A percentile compares a stretch with the other conserved stretches of the same genome.
Evolutionary conservation across 331 rosid genomes (phyloP).

Genomic region (Spiraea crenata): DNA sequence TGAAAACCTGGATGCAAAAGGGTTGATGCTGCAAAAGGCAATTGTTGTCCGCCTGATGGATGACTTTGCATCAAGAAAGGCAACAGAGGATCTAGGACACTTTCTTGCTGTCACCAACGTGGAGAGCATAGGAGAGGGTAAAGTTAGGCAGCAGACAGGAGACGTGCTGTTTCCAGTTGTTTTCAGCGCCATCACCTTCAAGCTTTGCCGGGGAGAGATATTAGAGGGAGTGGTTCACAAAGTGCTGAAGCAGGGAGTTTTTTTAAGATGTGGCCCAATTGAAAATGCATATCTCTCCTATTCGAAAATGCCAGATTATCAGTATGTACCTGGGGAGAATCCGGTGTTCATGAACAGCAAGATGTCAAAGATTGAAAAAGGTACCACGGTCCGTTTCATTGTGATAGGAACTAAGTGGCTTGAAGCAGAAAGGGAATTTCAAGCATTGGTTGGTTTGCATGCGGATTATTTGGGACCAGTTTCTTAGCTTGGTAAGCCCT

Average conservation of each 20-base stretch:
- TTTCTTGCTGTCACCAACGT: conserved; percentile 65
- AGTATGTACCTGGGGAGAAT: conserved; percentile 62
- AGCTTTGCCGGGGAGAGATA: conserved; percentile 75
- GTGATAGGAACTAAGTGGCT: conserved; percentile 91
- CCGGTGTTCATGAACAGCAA: conserved; percentile 63
- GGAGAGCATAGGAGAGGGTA: conserved; percentile 78
- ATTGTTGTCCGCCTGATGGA: conserved; percentile 55
- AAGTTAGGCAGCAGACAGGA: conserved; percentile 69
- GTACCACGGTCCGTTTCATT: conserved; percentile 50
- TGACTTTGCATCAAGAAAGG: conserved; percentile 66
- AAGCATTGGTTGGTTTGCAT: conserved; percentile 79
- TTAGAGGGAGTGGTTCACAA: conserved; percentile 75
- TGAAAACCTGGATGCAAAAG: conserved; percentile 53
- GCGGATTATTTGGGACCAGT: conserved; percentile 78
- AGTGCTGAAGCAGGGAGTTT: conserved; percentile 83
- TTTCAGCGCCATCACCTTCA: conserved; percentile 70
- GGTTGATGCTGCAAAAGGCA: conserved; percentile 70
- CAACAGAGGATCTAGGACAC: conserved; percentile 73
- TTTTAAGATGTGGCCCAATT: conserved; percentile 77
- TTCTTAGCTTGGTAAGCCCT: neutral
- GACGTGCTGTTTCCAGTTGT: conserved; percentile 79
- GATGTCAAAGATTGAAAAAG: conserved; percentile 62
- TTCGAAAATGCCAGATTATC: conserved; percentile 74
- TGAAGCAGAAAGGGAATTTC: conserved; percentile 89
- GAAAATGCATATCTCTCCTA: conserved; percentile 62